phyloP scores from a whole-genome alignment of 768 basidiomycete genomes.

The Calocybe indica region DNA sequence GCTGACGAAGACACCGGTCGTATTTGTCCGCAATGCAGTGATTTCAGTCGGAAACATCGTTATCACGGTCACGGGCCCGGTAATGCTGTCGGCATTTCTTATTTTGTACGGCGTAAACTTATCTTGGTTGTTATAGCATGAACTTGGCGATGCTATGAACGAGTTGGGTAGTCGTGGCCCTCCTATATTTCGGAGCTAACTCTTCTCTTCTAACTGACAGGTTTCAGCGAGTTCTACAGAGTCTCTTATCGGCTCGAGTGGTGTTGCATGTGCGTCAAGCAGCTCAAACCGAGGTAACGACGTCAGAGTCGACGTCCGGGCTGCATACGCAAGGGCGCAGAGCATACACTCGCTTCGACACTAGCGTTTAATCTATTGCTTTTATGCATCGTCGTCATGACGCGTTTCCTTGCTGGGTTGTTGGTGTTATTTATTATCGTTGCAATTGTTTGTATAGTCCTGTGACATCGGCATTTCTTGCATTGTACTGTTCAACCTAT shows the following conservation, averaged over 20 bases:
- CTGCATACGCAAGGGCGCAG: too few species aligned
- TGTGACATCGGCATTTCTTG: constrained; percentile 3
- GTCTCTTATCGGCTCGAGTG: too few species aligned
- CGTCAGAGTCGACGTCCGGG: background rate
- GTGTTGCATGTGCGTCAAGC: too few species aligned
- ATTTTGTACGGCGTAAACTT: background rate
- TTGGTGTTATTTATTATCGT: background rate
- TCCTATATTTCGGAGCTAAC: constrained; percentile 18
- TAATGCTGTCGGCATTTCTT: background rate
- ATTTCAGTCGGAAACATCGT: constrained; percentile 3
- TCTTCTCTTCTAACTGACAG: constrained; percentile 14
- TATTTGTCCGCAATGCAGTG: background rate
- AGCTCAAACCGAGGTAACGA: background rate
- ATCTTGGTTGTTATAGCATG: background rate
- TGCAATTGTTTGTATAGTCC: background rate
- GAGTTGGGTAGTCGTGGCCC: background rate
- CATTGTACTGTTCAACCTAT: constrained; percentile 48
- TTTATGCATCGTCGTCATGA: too few species aligned
- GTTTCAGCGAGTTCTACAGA: constrained; percentile 3
- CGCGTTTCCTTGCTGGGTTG: background rate
- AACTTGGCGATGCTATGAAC: constrained; percentile 4
- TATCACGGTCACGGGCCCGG: constrained; percentile 2
- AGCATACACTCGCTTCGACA: too few species aligned
- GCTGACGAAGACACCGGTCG: background rate
- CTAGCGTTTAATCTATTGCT: too few species aligned